Conservation (phyloP, 176 grass and related monocot species). For the Carex cristatella region DNA sequence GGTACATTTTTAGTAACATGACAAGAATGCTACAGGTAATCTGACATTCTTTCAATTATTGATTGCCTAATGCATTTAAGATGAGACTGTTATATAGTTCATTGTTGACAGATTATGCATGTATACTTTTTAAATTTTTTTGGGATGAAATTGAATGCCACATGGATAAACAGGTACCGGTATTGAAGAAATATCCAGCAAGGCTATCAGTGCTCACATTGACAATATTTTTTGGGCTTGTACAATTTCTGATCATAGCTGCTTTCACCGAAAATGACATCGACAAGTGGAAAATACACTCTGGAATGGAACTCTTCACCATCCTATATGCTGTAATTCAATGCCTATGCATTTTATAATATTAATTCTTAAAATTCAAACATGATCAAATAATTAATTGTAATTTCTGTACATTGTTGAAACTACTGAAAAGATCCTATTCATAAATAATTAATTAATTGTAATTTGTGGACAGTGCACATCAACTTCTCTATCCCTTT, state of each 20-base stretch:
- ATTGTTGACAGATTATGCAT: not conserved
- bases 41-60: not conserved
- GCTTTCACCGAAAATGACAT: constrained; percentile 64
- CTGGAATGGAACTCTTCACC: constrained; percentile 64
- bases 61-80: not conserved
- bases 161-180: constrained; percentile 45
- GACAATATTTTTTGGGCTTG: constrained; percentile 70
- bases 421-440: not conserved
- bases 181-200: constrained; percentile 80
- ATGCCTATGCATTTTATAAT: not conserved
- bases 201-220: constrained; percentile 67
- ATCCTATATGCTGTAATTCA: constrained; percentile 80
- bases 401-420: not conserved
- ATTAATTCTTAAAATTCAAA: not conserved
- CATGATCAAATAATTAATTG: not conserved
- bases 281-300: constrained; percentile 71
- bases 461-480: not conserved
- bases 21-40: not conserved
- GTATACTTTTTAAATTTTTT: not conserved
- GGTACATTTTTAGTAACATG: not conserved
- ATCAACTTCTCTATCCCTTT: not conserved
- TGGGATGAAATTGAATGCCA: not conserved
- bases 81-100: not conserved
- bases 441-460: not conserved
- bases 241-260: constrained; percentile 74